Base-by-base conservation (phyloP, 495 filamentous ascomycete genomes). In the Aspergillus wentii region DNA sequence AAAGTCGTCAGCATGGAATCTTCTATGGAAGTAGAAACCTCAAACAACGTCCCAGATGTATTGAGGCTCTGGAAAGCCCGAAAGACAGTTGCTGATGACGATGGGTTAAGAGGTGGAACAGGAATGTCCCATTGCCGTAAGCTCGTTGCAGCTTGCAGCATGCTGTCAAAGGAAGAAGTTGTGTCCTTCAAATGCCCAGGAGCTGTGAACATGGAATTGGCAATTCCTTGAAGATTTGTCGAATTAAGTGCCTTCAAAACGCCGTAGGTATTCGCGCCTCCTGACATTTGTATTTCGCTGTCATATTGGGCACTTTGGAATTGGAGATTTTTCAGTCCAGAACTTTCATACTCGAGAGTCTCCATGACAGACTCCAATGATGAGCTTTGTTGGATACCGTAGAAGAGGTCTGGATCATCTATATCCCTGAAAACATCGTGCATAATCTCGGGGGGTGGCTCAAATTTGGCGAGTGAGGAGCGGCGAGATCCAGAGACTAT, bases 371-470 rank as follows among this genome's bases (percentile, higher is more conserved):
- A 83, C 11, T 72, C 67, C 27, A 98, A 63, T 31, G 78, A 85
- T 8, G 87, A 75, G 16, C 73, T 75, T 56, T 94, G 85, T 32
- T 83, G 75, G 15, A 97, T 80, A n/a, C 92, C 92, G 51, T 98
- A 97, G 56, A 90, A 97, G 13, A 90, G 79, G 54, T 98, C 92
- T 10, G 89, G 90, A 55, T 98, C 92, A 58, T 95, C 90, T 25
- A 97, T 83, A 40, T 87, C 86, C 57, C 83, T 82, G 55, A 88
- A 98, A 2, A 97, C 85, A 7, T 76, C 66, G 41, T 95, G 72
- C 5, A 96, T 57, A 13, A 92, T 67, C 7, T 84, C 76, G 8
- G 73, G 66, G 11, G 85, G 76, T 17, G 82, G 68, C 26, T 73
- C 61, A 16, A 76, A 68, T 45, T 70, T 78, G 23, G 68, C 51